These are phyloP conservation scores for Paraphaeosphaeria minitans DNA, from an alignment of 2,329 filamentous ascomycete genomes.

Conservation along the genomic window DNA sequence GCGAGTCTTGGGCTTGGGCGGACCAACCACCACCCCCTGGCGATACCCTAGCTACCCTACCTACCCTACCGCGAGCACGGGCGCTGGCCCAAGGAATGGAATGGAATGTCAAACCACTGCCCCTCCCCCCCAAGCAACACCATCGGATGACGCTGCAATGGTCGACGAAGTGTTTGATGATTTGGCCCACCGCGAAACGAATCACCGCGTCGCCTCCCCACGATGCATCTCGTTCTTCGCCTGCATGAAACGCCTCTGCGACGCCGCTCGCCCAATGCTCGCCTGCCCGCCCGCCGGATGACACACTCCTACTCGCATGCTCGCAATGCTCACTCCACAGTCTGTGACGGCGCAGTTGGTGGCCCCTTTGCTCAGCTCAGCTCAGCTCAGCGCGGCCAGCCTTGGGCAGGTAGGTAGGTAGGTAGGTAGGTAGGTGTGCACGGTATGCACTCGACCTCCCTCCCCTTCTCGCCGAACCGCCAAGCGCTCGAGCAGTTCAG, in stretches of 20 bases:
- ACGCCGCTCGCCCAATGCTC: constrained; percentile 19
- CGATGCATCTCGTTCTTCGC: constrained; percentile 20
- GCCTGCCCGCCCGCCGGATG: constrained; percentile 6
- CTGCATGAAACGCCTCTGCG: constrained; percentile 44
- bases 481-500: constrained; percentile 17
- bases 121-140: constrained; percentile 14
- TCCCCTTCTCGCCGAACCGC: no score
- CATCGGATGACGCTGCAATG: constrained; percentile 30
- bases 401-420: constrained; percentile 18
- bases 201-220: constrained; percentile 27
- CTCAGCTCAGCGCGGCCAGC: constrained; percentile 19
- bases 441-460: constrained; percentile 16
- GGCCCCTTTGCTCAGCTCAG: constrained; percentile 13
- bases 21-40: constrained; percentile 39
- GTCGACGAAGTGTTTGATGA: constrained; percentile 42
- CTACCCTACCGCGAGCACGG: constrained; percentile 15
- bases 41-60: no score
- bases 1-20: constrained; percentile 31
- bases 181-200: constrained; percentile 39
- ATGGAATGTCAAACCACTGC: constrained; percentile 23
- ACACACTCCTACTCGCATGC: constrained; percentile 6
- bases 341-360: constrained; percentile 15
- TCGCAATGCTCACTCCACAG: background rate
- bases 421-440: no score
- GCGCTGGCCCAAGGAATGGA: background rate